These are phyloP conservation scores for Fragaria nilgerrensis DNA, from an alignment of 306 rosid species.

Conservation along the genomic window DNA sequence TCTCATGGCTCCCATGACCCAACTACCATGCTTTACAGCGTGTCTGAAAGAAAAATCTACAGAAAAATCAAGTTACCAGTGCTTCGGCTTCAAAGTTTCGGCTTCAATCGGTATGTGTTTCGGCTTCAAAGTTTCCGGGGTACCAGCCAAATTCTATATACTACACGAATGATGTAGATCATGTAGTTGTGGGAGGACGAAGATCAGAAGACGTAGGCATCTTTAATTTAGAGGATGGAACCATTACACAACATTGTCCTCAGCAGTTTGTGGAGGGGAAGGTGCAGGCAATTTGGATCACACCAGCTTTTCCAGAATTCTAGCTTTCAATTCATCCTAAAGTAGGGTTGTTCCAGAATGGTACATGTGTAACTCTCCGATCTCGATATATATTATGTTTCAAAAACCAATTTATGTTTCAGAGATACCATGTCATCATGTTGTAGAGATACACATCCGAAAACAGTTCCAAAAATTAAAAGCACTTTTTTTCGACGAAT, in stretches of 20 bases:
- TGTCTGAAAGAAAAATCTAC: too few relatives aligned
- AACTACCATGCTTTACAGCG: background rate
- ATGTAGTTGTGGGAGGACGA: background rate
- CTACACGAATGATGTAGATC: background rate
- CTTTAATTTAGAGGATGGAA: background rate
- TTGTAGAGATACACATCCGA: too few relatives aligned
- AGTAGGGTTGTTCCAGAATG: too few relatives aligned
- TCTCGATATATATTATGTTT: too few relatives aligned
- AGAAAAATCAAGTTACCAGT: background rate
- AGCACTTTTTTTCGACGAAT: too few relatives aligned
- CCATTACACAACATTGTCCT: background rate
- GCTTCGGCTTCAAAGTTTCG: too few relatives aligned
- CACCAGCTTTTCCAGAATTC: background rate
- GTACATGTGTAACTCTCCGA: too few relatives aligned
- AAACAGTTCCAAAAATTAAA: too few relatives aligned
- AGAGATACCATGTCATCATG: too few relatives aligned
- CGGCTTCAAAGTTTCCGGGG: background rate
- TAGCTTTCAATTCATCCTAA: too few relatives aligned
- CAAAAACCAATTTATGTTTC: too few relatives aligned
- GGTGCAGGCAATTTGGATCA: background rate
- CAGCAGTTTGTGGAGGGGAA: background rate
- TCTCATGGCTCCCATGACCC: background rate
- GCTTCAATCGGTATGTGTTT: background rate
- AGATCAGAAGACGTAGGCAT: background rate
- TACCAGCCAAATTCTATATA: background rate